Evolutionary conservation across 2,329 filamentous ascomycete genomes (phyloP).

Genomic region (Thelonectria rubi): DNA sequence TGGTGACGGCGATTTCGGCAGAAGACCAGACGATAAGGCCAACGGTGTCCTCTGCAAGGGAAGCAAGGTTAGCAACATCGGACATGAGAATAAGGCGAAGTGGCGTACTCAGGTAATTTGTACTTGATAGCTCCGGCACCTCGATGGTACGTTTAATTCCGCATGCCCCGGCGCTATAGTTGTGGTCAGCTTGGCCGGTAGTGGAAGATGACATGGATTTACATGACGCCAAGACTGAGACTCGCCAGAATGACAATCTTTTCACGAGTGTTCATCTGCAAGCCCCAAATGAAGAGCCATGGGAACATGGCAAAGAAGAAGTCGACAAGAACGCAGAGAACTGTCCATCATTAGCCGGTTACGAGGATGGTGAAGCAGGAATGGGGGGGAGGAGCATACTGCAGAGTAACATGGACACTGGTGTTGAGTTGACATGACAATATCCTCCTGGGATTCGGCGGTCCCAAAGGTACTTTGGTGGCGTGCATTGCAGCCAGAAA

Average conservation of each 20-base stretch:
- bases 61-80: constrained; percentile 11
- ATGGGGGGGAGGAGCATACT: constrained; percentile 12
- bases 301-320: constrained; percentile 54
- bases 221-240: constrained; percentile 55
- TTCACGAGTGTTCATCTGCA: constrained; percentile 56
- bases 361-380: too few relatives aligned
- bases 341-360: constrained; percentile 11
- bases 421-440: constrained; percentile 32
- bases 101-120: constrained; percentile 33
- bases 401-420: constrained; percentile 35
- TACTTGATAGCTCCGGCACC: constrained; percentile 41
- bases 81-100: not conserved
- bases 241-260: constrained; percentile 54
- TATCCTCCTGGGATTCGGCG: constrained; percentile 25
- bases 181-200: not conserved
- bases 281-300: constrained; percentile 55
- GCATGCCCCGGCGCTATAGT: constrained; percentile 40
- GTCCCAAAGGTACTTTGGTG: constrained; percentile 34
- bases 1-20: constrained; percentile 50
- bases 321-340: constrained; percentile 46
- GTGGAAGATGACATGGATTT: constrained; percentile 10
- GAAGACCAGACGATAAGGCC: constrained; percentile 50
- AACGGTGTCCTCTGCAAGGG: constrained; percentile 45
- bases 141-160: constrained; percentile 44
- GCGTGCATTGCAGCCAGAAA: constrained; percentile 33